phyloP scores from a whole-genome alignment of 1,284 basidiomycete genomes.

The Leucocoprinus gongylophorus region DNA sequence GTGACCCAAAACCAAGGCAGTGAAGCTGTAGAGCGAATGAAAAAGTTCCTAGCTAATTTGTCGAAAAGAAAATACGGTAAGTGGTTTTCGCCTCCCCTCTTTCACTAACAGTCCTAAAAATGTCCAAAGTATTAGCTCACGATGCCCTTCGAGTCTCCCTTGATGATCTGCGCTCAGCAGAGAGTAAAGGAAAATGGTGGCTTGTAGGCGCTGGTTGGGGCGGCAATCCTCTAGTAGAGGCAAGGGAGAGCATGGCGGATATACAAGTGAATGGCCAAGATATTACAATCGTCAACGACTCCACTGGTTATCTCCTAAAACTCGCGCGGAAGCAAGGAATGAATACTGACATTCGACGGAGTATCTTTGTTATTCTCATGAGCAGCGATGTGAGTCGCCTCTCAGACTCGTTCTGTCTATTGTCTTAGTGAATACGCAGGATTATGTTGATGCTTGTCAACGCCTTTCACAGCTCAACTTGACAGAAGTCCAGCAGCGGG shows the following conservation, averaged over 20 bases:
- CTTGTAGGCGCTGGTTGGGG: slow-evolving; percentile 95
- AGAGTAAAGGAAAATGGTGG: slow-evolving; percentile 97
- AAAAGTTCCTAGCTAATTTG: slow-evolving; percentile 72
- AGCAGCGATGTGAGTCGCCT: slow-evolving; percentile 75
- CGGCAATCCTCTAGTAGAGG: slow-evolving; percentile 82
- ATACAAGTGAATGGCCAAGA: slow-evolving; percentile 15
- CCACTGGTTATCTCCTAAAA: slow-evolving; percentile 53
- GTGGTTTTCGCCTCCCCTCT: slow-evolving; percentile 12
- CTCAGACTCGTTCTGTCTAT: background rate
- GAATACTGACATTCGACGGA: slow-evolving; percentile 93
- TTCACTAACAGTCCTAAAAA: background rate
- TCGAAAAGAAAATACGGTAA: slow-evolving; percentile 72
- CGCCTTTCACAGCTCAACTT: slow-evolving; percentile 77
- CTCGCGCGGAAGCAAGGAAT: slow-evolving; percentile 93
- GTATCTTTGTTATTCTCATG: slow-evolving; percentile 91
- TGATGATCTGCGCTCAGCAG: slow-evolving; percentile 78
- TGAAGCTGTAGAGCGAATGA: slow-evolving; percentile 76
- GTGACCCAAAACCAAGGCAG: slow-evolving; percentile 55
- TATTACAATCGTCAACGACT: slow-evolving; percentile 22
- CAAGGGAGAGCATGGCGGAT: slow-evolving; percentile 33
- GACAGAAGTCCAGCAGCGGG: slow-evolving; percentile 88
- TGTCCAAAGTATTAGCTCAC: slow-evolving; percentile 60
- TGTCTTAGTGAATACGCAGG: slow-evolving; percentile 40
- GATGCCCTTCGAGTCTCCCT: slow-evolving; percentile 82
- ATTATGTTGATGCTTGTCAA: slow-evolving; percentile 92